phyloP scores from a whole-genome alignment of 345 rosid species.

The Brassica cretica region DNA sequence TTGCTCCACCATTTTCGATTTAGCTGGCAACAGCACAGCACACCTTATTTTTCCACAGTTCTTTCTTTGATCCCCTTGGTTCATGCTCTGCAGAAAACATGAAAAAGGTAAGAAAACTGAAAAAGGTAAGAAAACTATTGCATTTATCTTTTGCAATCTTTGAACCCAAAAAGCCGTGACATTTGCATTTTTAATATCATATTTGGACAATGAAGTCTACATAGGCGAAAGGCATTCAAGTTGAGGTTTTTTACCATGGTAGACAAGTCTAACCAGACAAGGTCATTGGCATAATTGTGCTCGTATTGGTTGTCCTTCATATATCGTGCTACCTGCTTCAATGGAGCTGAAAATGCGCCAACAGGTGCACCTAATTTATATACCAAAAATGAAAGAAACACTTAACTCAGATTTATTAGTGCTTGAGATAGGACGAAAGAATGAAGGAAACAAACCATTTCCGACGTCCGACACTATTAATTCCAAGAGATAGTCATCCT shows the following conservation, averaged over 20 bases:
- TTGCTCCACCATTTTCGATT: slow-evolving; percentile 49
- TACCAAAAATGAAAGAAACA: slow-evolving; percentile 10
- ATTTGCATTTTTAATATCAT: slow-evolving; percentile 15
- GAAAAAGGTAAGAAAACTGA: slow-evolving; percentile 15
- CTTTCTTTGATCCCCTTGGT: slow-evolving; percentile 42
- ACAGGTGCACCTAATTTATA: slow-evolving; percentile 54
- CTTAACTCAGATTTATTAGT: background rate
- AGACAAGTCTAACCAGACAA: slow-evolving; percentile 69
- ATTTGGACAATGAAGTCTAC: slow-evolving; percentile 8
- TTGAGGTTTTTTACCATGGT: slow-evolving; percentile 45
- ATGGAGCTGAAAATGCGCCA: slow-evolving; percentile 74
- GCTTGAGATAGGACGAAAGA: background rate
- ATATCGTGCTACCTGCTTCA: slow-evolving; percentile 58
- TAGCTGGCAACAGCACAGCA: slow-evolving; percentile 61
- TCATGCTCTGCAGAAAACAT: slow-evolving; percentile 46
- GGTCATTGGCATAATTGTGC: slow-evolving; percentile 51
- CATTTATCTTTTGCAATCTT: background rate
- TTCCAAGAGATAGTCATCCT: slow-evolving; percentile 70
- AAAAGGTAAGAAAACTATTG: slow-evolving; percentile 9
- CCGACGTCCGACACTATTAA: slow-evolving; percentile 68
- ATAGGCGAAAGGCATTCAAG: slow-evolving; percentile 8
- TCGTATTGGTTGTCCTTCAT: slow-evolving; percentile 46
- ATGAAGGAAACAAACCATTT: slow-evolving; percentile 51
- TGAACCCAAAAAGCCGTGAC: background rate
- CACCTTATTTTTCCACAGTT: slow-evolving; percentile 71